Conservation (phyloP, 176 grass and related monocot genomes). For the Carex parvula region DNA sequence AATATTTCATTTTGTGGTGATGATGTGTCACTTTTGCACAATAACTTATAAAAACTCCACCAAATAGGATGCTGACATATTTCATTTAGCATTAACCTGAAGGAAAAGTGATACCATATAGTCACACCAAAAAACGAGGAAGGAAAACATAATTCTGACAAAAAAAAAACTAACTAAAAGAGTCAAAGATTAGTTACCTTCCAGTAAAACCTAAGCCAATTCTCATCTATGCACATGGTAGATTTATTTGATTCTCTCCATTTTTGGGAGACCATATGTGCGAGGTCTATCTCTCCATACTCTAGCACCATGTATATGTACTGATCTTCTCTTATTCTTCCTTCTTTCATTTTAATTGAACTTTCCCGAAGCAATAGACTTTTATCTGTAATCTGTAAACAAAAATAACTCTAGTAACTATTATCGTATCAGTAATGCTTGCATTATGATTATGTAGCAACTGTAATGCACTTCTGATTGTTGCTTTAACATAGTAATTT, state of each 20-base stretch:
- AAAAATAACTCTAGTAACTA: slow-evolving; percentile 25
- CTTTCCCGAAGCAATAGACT: slow-evolving; percentile 55
- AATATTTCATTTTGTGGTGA: background rate
- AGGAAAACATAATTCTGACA: background rate
- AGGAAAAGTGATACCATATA: background rate
- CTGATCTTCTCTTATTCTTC: slow-evolving; percentile 78
- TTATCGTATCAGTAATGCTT: background rate
- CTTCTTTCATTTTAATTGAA: slow-evolving; percentile 46
- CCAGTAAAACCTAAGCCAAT: slow-evolving; percentile 99
- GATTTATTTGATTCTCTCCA: slow-evolving; percentile 56
- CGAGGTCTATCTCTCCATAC: slow-evolving; percentile 94
- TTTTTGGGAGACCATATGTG: slow-evolving; percentile 86
- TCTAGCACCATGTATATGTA: slow-evolving; percentile 96
- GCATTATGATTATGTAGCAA: background rate
- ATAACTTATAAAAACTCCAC: background rate
- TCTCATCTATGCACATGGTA: slow-evolving; percentile 70
- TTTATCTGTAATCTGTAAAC: slow-evolving; percentile 81
- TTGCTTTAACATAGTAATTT: background rate
- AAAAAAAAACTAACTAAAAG: slow-evolving; percentile 2
- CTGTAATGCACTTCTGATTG: background rate
- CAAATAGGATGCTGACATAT: background rate
- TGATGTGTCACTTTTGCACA: background rate
- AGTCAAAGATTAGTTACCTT: slow-evolving; percentile 43
- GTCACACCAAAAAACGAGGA: background rate
- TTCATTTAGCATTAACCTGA: background rate